A percentile compares a stretch with the other conserved stretches of the same genome.
Evolutionary conservation across 148 eudicot genomes (phyloP).

Genomic region (Camellia japonica): DNA sequence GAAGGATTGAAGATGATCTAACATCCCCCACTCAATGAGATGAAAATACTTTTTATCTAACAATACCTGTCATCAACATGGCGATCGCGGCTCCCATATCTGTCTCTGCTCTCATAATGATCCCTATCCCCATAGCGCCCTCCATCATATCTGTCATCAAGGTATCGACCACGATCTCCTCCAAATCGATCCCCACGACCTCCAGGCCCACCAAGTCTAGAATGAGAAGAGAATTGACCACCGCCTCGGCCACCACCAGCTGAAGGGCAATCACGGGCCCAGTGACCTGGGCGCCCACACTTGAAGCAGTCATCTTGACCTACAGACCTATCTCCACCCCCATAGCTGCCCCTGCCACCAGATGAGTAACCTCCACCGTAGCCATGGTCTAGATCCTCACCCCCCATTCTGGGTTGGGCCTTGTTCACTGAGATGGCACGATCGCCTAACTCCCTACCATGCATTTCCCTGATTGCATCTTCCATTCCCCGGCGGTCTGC

Average conservation of each 20-base stretch:
- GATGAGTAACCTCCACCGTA: constrained; percentile 56
- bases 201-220: constrained; percentile 29
- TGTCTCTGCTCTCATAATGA: constrained; percentile 30
- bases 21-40: no score
- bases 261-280: constrained; percentile 74
- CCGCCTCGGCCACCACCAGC: constrained; percentile 52
- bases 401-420: constrained; percentile 37
- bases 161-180: constrained; percentile 30
- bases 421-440: constrained; percentile 37
- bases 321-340: constrained; percentile 45
- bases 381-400: constrained; percentile 42
- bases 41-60: neutral
- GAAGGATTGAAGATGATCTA: no score
- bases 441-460: constrained; percentile 40
- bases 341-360: constrained; percentile 48
- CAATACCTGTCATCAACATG: constrained; percentile 34
- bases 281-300: constrained; percentile 66
- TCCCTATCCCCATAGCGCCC: constrained; percentile 31
- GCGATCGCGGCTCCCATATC: constrained; percentile 33
- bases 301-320: constrained; percentile 62
- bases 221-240: constrained; percentile 37
- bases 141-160: constrained; percentile 35
- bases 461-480: constrained; percentile 70
- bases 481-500: constrained; percentile 68
- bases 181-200: constrained; percentile 37